phyloP scores from a whole-genome alignment of 805 yeast genomes.

The Wickerhamomyces chaumierensis region DNA sequence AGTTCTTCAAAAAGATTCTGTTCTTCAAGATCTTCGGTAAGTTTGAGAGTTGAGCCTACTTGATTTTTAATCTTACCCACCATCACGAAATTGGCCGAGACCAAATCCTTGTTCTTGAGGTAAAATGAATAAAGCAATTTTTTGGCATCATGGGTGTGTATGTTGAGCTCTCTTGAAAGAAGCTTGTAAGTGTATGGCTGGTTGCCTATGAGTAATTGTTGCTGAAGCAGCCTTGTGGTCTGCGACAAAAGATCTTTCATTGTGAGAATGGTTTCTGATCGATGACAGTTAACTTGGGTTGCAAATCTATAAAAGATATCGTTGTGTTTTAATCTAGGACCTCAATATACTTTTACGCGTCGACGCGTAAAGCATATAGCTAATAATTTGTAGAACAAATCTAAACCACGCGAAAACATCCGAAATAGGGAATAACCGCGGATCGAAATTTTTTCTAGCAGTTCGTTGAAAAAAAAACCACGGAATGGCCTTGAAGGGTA shows the following conservation, averaged over 20 bases:
- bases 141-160: conserved; percentile 30
- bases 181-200: conserved; percentile 28
- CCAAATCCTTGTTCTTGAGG: conserved; percentile 22
- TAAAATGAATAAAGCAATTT: conserved; percentile 27
- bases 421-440: background rate
- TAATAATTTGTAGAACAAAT: too few species aligned
- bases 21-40: conserved; percentile 18
- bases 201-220: conserved; percentile 6
- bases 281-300: too few species aligned
- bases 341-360: background rate
- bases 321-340: too few species aligned
- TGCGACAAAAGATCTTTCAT: conserved; percentile 2
- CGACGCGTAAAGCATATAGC: too few species aligned
- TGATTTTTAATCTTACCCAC: conserved; percentile 22
- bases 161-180: conserved; percentile 27
- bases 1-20: conserved; percentile 21
- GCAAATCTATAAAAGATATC: too few species aligned
- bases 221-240: conserved; percentile 2
- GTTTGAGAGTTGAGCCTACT: conserved; percentile 8
- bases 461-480: background rate
- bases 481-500: too few species aligned
- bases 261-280: too few species aligned
- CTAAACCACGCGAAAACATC: background rate
- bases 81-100: conserved; percentile 31
- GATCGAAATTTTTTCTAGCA: background rate